A percentile compares a stretch with the other conserved stretches of the same genome.
Evolutionary conservation across 495 filamentous ascomycete genomes (phyloP).

Genomic region (Trypethelium eluteriae): DNA sequence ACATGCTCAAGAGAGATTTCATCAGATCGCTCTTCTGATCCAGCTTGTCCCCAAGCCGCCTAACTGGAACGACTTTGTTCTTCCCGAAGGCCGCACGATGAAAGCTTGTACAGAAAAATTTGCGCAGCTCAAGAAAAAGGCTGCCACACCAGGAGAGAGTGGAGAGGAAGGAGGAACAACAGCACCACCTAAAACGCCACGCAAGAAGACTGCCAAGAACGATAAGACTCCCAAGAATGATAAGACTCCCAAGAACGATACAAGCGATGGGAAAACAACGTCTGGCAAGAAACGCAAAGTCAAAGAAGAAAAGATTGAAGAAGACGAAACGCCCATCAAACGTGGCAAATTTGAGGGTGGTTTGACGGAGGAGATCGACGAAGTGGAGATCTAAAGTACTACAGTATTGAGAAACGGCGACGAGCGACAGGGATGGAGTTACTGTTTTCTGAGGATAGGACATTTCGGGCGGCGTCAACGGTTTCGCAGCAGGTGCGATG

Average conservation of each 20-base stretch:
- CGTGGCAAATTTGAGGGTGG: too few species aligned
- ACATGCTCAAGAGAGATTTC: neutral
- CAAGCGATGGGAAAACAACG: neutral
- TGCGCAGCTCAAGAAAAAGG: slow-evolving; percentile 20
- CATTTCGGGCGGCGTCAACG: neutral
- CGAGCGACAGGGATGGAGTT: slow-evolving; percentile 11
- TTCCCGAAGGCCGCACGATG: slow-evolving; percentile 25
- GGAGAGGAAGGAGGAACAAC: slow-evolving; percentile 14
- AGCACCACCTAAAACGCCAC: slow-evolving; percentile 14
- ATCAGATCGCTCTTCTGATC: slow-evolving; percentile 33
- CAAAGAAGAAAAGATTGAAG: neutral
- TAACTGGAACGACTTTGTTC: slow-evolving; percentile 24
- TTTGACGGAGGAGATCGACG: neutral
- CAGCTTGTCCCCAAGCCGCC: slow-evolving; percentile 23
- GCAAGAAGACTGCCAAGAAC: slow-evolving; percentile 16
- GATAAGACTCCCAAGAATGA: slow-evolving; percentile 14
- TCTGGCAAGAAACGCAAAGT: slow-evolving; percentile 3
- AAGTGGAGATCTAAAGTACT: neutral
- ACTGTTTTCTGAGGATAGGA: neutral
- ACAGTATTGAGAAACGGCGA: neutral
- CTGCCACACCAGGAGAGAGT: slow-evolving; percentile 17
- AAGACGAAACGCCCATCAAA: neutral
- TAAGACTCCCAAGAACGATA: neutral
- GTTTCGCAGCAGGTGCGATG: neutral
- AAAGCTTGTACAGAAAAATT: slow-evolving; percentile 19